Evolutionary conservation across 306 rosid species (phyloP).

Genomic region (Abrus precatorius): DNA sequence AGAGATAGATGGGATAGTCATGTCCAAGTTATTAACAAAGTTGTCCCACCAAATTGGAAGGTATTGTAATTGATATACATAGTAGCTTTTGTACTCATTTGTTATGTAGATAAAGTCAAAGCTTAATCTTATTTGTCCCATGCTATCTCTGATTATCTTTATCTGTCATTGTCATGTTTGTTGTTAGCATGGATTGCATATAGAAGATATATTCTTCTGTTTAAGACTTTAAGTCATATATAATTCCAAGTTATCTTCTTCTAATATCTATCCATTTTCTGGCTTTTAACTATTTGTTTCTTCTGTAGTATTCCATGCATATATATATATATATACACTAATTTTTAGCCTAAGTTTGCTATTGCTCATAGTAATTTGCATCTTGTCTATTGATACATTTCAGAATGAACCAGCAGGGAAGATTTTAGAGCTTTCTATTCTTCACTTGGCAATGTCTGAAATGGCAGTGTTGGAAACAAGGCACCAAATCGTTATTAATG

Average conservation of each 20-base stretch:
- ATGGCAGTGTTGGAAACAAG: slow-evolving; percentile 72
- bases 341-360: slow-evolving; percentile 32
- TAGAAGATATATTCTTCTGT: not conserved
- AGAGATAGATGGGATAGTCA: slow-evolving; percentile 83
- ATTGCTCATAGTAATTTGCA: slow-evolving; percentile 35
- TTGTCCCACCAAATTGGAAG: slow-evolving; percentile 92
- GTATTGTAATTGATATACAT: slow-evolving; percentile 49
- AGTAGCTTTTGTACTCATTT: slow-evolving; percentile 28
- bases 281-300: slow-evolving; percentile 20
- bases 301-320: slow-evolving; percentile 29
- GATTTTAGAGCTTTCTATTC: slow-evolving; percentile 93
- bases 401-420: slow-evolving; percentile 82
- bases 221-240: not conserved
- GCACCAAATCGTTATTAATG: slow-evolving; percentile 88
- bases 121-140: slow-evolving; percentile 15
- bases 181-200: not conserved
- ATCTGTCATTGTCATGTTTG: not conserved
- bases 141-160: slow-evolving; percentile 14
- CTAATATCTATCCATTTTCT: slow-evolving; percentile 9
- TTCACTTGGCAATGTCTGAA: slow-evolving; percentile 96
- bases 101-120: slow-evolving; percentile 18
- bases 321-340: slow-evolving; percentile 1
- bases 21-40: slow-evolving; percentile 69
- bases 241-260: slow-evolving; percentile 17
- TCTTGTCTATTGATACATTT: slow-evolving; percentile 41